Base-by-base conservation (phyloP, 805 yeast genomes). In the Alloascoidea africana region DNA sequence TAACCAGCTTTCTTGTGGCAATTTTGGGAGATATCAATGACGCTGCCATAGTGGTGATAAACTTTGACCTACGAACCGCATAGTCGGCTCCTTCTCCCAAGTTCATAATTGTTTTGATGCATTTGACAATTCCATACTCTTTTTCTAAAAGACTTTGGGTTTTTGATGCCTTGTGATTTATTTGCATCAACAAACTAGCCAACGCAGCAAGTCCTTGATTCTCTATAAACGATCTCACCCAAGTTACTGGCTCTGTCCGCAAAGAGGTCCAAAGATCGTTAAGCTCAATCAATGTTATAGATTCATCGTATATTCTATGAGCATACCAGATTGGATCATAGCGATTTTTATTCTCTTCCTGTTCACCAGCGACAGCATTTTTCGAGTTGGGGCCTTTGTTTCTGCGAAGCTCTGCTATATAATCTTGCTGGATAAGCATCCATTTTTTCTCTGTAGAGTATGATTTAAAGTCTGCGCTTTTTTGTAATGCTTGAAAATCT, bases 351-450 rank as follows among this genome's bases (percentile, higher is more conserved):
- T 42, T 14, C n/a, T n/a, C n/a, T n/a, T n/a, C n/a, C n/a, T n/a
- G n/a, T n/a, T 41, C 17, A 53, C 49, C 15, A 57, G 50, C 36
- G 45, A 40, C 38, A 41, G n/a, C n/a, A n/a, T n/a, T n/a, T n/a
- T n/a, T n/a, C n/a, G n/a, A n/a, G n/a, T n/a, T n/a, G n/a, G n/a
- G n/a, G n/a, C n/a, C n/a, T n/a, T n/a, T n/a, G n/a, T n/a, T n/a
- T n/a, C 39, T 61, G 60, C 38, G 78, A 48, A 65, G 65, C 49
- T 86, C 96, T 4, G 87, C 70, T 35, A 83, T 66, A 17, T 79
- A 74, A 54, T 86, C 95, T 54, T 87, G 96, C 45, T 80, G 74
- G 32, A 87, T 78, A 46, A 87, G 65, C 78, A 83, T 76, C 94
- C 96, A 86, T 57, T 89, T 89, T 48, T 85, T 83, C 36, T 80